A percentile compares a stretch with the other conserved stretches of the same genome.
phyloP scores from a whole-genome alignment of 805 yeast genomes.

The Yarrowia sp. region DNA sequence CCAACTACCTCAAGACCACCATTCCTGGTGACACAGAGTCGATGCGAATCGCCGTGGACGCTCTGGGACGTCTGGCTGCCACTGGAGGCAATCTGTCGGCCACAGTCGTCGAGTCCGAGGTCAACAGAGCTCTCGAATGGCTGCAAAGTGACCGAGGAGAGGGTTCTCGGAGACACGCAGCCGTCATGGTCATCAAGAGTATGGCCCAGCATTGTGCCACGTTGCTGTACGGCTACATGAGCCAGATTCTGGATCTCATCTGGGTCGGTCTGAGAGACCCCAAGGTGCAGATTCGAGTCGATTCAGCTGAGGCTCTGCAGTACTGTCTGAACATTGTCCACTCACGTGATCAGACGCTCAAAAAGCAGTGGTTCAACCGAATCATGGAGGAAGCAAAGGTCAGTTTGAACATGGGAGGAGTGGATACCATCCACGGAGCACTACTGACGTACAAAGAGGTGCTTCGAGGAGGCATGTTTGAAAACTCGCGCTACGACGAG shows the following conservation, averaged over 20 bases:
- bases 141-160: conserved; percentile 87
- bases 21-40: conserved; percentile 83
- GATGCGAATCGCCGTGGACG: conserved; percentile 84
- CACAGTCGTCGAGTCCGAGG: conserved; percentile 91
- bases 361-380: conserved; percentile 76
- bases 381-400: conserved; percentile 71
- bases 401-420: conserved; percentile 59
- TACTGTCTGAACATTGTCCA: conserved; percentile 80
- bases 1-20: conserved; percentile 83
- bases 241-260: conserved; percentile 77
- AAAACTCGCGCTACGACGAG: conserved; percentile 73
- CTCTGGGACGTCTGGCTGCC: conserved; percentile 85
- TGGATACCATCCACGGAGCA: conserved; percentile 87
- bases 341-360: conserved; percentile 73
- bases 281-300: conserved; percentile 74
- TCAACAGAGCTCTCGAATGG: conserved; percentile 89
- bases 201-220: conserved; percentile 89
- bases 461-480: conserved; percentile 66
- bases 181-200: conserved; percentile 80
- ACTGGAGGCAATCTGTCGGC: conserved; percentile 91
- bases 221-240: conserved; percentile 75
- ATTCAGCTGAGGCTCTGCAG: conserved; percentile 81
- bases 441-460: conserved; percentile 82
- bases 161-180: conserved; percentile 81
- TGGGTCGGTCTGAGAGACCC: conserved; percentile 89